Conservation (phyloP, 331 rosid genomes). For the Rhamnella rubrinervis region DNA sequence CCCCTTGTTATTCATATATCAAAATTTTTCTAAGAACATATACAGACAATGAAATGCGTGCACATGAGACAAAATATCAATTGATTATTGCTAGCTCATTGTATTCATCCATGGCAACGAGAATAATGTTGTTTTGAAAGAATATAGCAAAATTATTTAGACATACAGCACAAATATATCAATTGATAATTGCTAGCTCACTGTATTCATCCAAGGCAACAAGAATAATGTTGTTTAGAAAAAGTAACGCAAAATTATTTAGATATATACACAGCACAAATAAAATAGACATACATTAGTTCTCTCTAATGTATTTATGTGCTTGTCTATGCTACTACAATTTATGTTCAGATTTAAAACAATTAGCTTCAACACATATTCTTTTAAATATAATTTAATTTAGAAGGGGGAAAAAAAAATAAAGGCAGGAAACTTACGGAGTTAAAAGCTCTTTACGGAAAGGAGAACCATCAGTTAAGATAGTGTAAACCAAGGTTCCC, state of each 20-base stretch:
- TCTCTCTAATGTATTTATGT: neutral
- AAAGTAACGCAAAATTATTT: too few relatives aligned
- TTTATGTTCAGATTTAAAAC: neutral
- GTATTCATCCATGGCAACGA: neutral
- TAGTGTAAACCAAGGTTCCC: conserved; percentile 68
- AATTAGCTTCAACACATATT: neutral
- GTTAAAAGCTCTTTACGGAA: conserved; percentile 64
- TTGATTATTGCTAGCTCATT: neutral
- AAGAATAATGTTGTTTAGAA: neutral
- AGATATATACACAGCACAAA: too few relatives aligned
- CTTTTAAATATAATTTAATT: neutral
- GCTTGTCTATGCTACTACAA: neutral
- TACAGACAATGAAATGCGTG: too few relatives aligned
- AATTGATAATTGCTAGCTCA: too few relatives aligned
- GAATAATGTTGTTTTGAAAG: too few relatives aligned
- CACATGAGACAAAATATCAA: too few relatives aligned
- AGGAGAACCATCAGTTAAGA: conserved; percentile 69
- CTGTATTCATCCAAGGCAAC: neutral
- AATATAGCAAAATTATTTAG: too few relatives aligned
- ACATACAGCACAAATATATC: too few relatives aligned
- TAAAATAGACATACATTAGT: too few relatives aligned
- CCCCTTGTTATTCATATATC: too few relatives aligned
- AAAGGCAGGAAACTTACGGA: conserved; percentile 57
- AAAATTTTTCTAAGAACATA: too few relatives aligned
- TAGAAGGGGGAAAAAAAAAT: neutral